A percentile compares a stretch with the other conserved stretches of the same genome.
These are phyloP conservation scores for Candida sanyaensis DNA, from an alignment of 1,139 yeast species.

Conservation along the genomic window DNA sequence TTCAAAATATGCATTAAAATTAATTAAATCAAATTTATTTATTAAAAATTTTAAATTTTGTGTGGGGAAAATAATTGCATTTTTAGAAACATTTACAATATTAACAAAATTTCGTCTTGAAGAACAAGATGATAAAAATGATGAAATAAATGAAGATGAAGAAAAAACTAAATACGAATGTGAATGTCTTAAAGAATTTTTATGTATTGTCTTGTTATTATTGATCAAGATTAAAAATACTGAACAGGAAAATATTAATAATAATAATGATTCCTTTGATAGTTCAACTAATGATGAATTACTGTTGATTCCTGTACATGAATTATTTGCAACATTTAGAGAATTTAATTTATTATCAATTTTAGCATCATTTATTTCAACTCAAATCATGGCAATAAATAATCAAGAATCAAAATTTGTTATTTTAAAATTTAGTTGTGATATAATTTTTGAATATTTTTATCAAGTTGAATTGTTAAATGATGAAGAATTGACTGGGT, in stretches of 20 bases:
- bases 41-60: conserved; percentile 39
- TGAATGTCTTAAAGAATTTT: conserved; percentile 35
- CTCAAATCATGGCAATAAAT: conserved; percentile 27
- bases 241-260: conserved; percentile 21
- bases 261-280: conserved; percentile 10
- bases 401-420: conserved; percentile 29
- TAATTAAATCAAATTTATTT: conserved; percentile 43
- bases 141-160: conserved; percentile 5
- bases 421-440: conserved; percentile 41
- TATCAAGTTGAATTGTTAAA: conserved; percentile 36
- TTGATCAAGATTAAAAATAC: conserved; percentile 36
- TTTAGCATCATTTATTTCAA: conserved; percentile 38
- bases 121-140: conserved; percentile 6
- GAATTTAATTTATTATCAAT: conserved; percentile 52
- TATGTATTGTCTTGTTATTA: conserved; percentile 36
- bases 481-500: conserved; percentile 33
- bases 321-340: conserved; percentile 27
- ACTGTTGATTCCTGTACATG: conserved; percentile 17
- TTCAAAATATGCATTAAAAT: conserved; percentile 35
- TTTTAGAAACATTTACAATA: conserved; percentile 31
- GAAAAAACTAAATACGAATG: conserved; percentile 21
- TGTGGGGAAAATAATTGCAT: conserved; percentile 41
- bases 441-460: conserved; percentile 45
- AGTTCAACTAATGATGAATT: conserved; percentile 8
- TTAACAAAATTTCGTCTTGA: conserved; percentile 16